phyloP scores from a whole-genome alignment of 2,329 filamentous ascomycete species.

The Diaporthe velutina region DNA sequence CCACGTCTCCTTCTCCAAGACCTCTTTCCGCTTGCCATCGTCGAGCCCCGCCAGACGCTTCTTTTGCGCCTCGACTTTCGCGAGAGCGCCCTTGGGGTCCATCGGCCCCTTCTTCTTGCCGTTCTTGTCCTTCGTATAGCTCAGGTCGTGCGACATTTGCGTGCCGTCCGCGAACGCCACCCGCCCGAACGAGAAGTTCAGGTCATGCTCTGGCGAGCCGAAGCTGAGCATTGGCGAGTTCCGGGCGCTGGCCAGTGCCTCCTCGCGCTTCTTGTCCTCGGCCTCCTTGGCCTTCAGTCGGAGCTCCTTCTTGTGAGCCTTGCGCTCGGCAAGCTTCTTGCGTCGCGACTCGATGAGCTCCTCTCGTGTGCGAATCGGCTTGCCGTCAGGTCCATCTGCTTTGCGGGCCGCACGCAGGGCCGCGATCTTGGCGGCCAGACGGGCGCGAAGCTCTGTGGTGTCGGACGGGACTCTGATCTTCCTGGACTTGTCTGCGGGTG shows the following conservation, averaged over 20 bases:
- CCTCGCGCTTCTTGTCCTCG: conserved; percentile 76
- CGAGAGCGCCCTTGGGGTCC: conserved; percentile 88
- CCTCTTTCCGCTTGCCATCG: conserved; percentile 83
- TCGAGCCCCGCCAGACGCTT: conserved; percentile 82
- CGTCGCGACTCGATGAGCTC: conserved; percentile 92
- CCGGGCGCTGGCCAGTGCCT: conserved; percentile 69
- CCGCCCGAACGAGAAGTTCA: conserved; percentile 89
- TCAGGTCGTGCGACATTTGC: conserved; percentile 79
- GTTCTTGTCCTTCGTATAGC: conserved; percentile 62
- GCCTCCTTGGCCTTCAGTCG: conserved; percentile 83
- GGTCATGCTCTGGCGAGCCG: conserved; percentile 58
- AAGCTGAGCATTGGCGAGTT: conserved; percentile 70
- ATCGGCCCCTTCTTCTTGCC: conserved; percentile 83
- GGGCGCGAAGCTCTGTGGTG: conserved; percentile 80
- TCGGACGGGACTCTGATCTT: conserved; percentile 77
- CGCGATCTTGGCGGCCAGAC: conserved; percentile 86
- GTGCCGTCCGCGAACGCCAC: conserved; percentile 92
- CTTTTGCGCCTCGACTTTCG: conserved; percentile 88
- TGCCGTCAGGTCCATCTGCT: conserved; percentile 85
- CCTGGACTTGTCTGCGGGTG: conserved; percentile 72
- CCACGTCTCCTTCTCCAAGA: conserved; percentile 96
- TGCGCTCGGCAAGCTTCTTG: conserved; percentile 87
- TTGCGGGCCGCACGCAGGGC: conserved; percentile 88
- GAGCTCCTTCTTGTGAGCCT: conserved; percentile 89
- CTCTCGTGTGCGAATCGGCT: conserved; percentile 86